Evolutionary conservation across 352 stramenopile genomes (phyloP).

Genomic region (Phytophthora palmivora): DNA sequence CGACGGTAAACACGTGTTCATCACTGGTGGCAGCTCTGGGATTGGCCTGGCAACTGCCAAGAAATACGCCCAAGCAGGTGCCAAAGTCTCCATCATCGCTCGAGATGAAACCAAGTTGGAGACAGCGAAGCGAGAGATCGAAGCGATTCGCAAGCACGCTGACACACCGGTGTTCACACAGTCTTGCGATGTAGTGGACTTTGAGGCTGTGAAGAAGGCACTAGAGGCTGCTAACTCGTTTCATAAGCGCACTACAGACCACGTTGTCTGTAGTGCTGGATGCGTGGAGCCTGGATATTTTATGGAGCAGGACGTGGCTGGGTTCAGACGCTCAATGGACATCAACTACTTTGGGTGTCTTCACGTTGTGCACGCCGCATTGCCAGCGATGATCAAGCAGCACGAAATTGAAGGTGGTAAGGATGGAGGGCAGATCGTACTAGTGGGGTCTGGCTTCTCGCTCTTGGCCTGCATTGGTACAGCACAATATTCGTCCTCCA

Average conservation of each 20-base stretch:
- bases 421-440: constrained; percentile 44
- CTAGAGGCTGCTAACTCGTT: constrained; percentile 54
- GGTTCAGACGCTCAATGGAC: constrained; percentile 55
- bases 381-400: constrained; percentile 52
- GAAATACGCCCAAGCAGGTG: constrained; percentile 46
- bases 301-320: constrained; percentile 50
- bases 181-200: constrained; percentile 56
- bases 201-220: constrained; percentile 41
- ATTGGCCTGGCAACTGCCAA: constrained; percentile 56
- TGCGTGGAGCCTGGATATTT: constrained; percentile 56
- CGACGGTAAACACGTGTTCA: constrained; percentile 50
- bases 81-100: constrained; percentile 55
- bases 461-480: constrained; percentile 60
- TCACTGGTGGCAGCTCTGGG: constrained; percentile 54
- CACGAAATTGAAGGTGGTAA: constrained; percentile 26
- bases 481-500: constrained; percentile 48
- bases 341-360: constrained; percentile 71
- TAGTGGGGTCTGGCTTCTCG: constrained; percentile 55
- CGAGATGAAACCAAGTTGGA: constrained; percentile 42
- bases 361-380: constrained; percentile 49
- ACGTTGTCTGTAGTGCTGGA: constrained; percentile 63
- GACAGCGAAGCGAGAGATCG: constrained; percentile 44
- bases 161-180: constrained; percentile 42
- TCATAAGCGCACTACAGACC: constrained; percentile 48
- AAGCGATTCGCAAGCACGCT: constrained; percentile 30